Conservation (phyloP, 108 stramenopile species). For the Stephanodiscus minutulus region DNA sequence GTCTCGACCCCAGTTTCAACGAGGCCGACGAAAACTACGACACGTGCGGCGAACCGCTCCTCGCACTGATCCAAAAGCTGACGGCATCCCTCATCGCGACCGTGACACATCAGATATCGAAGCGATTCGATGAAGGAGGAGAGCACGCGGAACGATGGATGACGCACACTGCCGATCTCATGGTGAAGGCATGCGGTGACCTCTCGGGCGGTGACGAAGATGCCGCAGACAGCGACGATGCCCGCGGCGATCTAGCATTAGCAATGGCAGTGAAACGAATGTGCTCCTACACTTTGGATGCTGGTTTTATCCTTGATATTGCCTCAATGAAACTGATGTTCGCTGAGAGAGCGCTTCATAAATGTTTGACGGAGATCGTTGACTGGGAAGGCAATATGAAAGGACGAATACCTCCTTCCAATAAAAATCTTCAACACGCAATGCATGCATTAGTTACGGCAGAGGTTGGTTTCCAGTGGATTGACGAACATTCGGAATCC, state of each 20-base stretch:
- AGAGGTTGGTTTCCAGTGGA: conserved; percentile 36
- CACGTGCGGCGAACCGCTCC: conserved; percentile 10
- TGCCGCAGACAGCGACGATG: conserved; percentile 40
- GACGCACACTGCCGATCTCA: conserved; percentile 13
- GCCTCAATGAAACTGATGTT: conserved; percentile 23
- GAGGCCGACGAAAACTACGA: conserved; percentile 13
- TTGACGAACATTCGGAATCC: conserved; percentile 24
- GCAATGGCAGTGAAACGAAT: conserved; percentile 26
- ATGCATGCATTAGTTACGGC: conserved; percentile 27
- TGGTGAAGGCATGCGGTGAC: conserved; percentile 32
- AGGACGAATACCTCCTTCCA: background rate
- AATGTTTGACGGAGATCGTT: conserved; percentile 14
- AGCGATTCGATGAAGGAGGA: conserved; percentile 8
- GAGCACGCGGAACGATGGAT: conserved; percentile 30
- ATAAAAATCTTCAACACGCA: conserved; percentile 17
- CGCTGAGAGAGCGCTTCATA: conserved; percentile 19
- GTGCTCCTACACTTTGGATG: conserved; percentile 2
- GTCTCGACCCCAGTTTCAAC: conserved; percentile 38
- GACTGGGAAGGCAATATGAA: conserved; percentile 28
- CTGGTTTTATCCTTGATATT: conserved; percentile 17
- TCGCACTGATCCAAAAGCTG: conserved; percentile 17
- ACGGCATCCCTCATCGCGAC: conserved; percentile 25
- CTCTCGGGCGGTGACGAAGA: conserved; percentile 26
- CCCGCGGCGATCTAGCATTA: conserved; percentile 30
- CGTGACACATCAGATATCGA: conserved; percentile 28